Conservation (phyloP, 352 stramenopile species). For the Thraustochytrium sp. region DNA sequence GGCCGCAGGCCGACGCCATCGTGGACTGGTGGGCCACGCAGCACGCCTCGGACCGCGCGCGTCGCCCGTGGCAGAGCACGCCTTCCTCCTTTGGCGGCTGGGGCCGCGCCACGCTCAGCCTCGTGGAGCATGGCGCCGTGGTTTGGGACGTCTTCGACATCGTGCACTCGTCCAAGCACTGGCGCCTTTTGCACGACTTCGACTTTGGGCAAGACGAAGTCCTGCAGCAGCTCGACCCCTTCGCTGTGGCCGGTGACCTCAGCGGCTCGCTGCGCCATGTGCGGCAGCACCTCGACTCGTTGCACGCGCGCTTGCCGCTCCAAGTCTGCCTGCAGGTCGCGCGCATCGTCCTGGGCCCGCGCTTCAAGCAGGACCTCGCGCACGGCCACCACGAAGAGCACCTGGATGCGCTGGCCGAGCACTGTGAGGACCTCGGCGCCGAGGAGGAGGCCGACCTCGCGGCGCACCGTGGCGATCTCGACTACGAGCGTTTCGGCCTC, state of each 20-base stretch:
- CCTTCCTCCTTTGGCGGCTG: slow-evolving; percentile 7
- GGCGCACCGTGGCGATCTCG: not conserved
- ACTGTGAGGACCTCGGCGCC: not conserved
- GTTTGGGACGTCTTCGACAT: slow-evolving; percentile 37
- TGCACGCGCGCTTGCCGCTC: not conserved
- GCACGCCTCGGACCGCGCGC: not conserved
- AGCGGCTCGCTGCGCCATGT: not conserved
- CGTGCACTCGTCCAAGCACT: not conserved
- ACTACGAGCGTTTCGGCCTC: slow-evolving; percentile 13
- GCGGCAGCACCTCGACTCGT: not conserved
- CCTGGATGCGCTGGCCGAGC: slow-evolving; percentile 3
- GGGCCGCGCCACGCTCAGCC: not conserved
- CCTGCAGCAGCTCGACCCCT: not conserved
- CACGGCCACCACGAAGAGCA: not conserved
- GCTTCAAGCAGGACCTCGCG: not conserved
- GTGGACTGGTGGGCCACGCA: not conserved
- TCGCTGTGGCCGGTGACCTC: not conserved
- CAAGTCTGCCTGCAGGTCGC: slow-evolving; percentile 13
- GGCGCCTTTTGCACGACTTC: not conserved
- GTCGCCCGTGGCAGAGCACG: not conserved
- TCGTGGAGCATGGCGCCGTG: not conserved
- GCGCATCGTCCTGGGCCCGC: not conserved
- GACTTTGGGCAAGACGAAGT: slow-evolving; percentile 19
- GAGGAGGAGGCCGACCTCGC: not conserved
- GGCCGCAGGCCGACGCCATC: not conserved